These are phyloP conservation scores for Paxillus rubicundulus DNA, from an alignment of 768 basidiomycete genomes.

Conservation along the genomic window DNA sequence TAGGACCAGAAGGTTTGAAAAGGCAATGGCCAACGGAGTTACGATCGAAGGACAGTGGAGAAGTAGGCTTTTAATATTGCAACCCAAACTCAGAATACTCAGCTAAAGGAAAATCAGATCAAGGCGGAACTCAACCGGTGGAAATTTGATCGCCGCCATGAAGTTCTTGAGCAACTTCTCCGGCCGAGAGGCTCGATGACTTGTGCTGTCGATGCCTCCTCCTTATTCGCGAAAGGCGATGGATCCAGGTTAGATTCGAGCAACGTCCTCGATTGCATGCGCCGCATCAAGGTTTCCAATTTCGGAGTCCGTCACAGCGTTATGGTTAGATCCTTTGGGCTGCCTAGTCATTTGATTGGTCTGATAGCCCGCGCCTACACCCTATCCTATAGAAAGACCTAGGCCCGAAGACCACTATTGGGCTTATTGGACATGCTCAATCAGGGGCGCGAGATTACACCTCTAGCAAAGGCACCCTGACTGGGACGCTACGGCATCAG, in stretches of 20 bases:
- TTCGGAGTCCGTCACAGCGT: slow-evolving; percentile 44
- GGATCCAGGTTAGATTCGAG: slow-evolving; percentile 27
- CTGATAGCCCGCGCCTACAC: slow-evolving; percentile 20
- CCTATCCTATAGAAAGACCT: slow-evolving; percentile 44
- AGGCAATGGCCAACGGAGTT: slow-evolving; percentile 45
- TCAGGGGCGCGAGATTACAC: slow-evolving; percentile 10
- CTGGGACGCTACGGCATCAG: slow-evolving; percentile 75
- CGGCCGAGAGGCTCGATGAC: slow-evolving; percentile 45
- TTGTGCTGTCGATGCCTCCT: slow-evolving; percentile 48
- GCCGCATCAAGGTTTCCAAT: slow-evolving; percentile 34
- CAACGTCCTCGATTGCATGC: slow-evolving; percentile 33
- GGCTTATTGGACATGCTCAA: slow-evolving; percentile 40
- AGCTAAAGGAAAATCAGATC: slow-evolving; percentile 41
- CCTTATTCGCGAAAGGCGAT: slow-evolving; percentile 41
- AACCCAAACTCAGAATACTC: slow-evolving; percentile 17
- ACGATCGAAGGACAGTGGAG: slow-evolving; percentile 43
- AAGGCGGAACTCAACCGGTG: slow-evolving; percentile 41
- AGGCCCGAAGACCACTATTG: slow-evolving; percentile 42
- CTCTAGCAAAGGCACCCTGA: slow-evolving; percentile 41
- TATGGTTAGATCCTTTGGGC: slow-evolving; percentile 35
- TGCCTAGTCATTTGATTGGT: slow-evolving; percentile 15
- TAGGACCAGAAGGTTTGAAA: slow-evolving; percentile 40
- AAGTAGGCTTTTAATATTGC: slow-evolving; percentile 38
- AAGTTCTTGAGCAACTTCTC: slow-evolving; percentile 38
- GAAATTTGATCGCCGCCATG: slow-evolving; percentile 37